Base-by-base conservation (phyloP, 192 early-diverging fungal species). In the Coemansia sp. region DNA sequence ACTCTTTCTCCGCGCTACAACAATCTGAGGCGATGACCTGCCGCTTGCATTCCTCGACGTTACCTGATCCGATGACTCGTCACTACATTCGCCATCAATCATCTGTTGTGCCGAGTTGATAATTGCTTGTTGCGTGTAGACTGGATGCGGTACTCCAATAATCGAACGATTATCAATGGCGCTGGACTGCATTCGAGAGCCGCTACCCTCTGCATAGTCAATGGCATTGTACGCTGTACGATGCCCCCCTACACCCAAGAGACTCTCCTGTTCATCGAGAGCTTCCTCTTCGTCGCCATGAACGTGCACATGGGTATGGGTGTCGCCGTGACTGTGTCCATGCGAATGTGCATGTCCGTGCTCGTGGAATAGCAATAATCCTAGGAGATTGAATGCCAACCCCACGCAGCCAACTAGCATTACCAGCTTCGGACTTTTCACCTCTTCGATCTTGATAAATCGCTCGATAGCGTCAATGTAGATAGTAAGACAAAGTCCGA, bases 401-500 rank as follows among this genome's bases (percentile, higher is more conserved):
- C 95, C 95, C 48, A 88, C 85, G 49, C 84, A 66, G 6, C 93
- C 95, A 12, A 92, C 89, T 28, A 88, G 83, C 49, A 94, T 75
- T 5, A 97, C 91, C 60, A 90, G 64, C 30, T 82, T 69, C 9
- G 94, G 93, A 53, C 86, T 82, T 10, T 83, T 82, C 25, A 97
- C 85, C 41, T 82, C 88, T 61, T 88, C 77, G 12, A 88, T 86
- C 4, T 75, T 67, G 54, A 91, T 78, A 69, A 93, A 93, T 7
- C 95, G 85, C 70, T 97, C 83, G 24, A 95, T 85, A 6, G 91
- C 90, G 38, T 95, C 89, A 26, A 97, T 82, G 56, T 94, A 79
- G 58, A 97, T 92, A 9, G 91, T 92, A 68, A 95, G 88, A 67
- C 93, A 97, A 9, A 97, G 86, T 10, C 92, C 90, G 9, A 97